Base-by-base conservation (phyloP, 306 rosid species). In the Prunus armeniaca region DNA sequence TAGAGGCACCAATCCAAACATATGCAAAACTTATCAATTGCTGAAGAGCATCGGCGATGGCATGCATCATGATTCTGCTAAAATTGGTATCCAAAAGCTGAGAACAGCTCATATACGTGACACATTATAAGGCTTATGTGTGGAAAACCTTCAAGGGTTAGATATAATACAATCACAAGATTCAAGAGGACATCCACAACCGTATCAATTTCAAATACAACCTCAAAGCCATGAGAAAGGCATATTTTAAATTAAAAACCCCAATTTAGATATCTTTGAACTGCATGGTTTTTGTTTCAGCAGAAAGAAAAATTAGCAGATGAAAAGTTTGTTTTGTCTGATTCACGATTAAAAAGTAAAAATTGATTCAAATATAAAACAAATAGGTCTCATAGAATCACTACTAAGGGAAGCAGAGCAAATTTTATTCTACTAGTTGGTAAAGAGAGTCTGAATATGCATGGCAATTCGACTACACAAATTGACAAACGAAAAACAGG, bases 401-500 rank as follows among this genome's bases (percentile, higher is more conserved):
- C 43, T 24, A 11, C 24, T 6, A 24, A 75, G 32, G 11, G 52
- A 3, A 76, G 30, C 17, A 76, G 43, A 66, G 20, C 43, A 55
- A 22, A 60, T 22, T 54, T 6, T 34, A 32, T 4, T 8, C 30
- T 34, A 19, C 41, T 63, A 30, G 6, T 12, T 13, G 18, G 34
- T 34, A 64, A 46, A 64, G 28, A 47, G 19, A 62, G 34, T 54
- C 24, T 32, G 20, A 63, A 34, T 13, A 28, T n/a, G n/a, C 3
- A 79, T 22, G 24, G 49, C 58, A 13, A 38, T 62, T 69, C 18
- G 71, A 77, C 72, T 52, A 77, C 79, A 51, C 67, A 82, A 77
- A 77, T 25, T 75, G 69, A 20, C 82, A 81, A 72, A 77, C 79
- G 76, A n/a, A 47, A 65, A 46, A 5, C 32, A 14, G 25, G 66